phyloP scores from a whole-genome alignment of 176 grass and related monocot genomes.

The Triticum turgidum region DNA sequence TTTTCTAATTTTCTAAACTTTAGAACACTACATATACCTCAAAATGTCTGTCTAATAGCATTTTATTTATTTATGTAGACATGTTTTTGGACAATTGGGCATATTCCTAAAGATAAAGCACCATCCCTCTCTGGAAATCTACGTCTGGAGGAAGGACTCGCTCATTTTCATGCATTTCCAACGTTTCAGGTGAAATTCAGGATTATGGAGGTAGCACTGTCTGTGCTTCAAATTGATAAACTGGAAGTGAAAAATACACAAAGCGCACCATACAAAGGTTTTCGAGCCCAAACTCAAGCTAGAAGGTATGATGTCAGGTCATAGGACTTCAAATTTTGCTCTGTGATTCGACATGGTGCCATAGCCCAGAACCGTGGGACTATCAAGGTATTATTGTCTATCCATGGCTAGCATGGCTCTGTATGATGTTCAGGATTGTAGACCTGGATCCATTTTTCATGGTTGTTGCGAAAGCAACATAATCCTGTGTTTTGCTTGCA shows the following conservation, averaged over 20 bases:
- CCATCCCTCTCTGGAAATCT: constrained; percentile 80
- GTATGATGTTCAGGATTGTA: neutral
- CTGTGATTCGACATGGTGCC: neutral
- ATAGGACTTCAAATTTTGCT: constrained; percentile 16
- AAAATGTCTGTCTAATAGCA: neutral
- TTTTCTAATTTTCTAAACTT: neutral
- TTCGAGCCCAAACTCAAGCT: constrained; percentile 81
- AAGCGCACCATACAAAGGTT: constrained; percentile 77
- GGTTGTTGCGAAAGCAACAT: neutral
- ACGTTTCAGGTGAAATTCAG: constrained; percentile 80
- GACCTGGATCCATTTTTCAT: neutral
- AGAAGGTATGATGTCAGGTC: constrained; percentile 85
- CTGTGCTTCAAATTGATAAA: constrained; percentile 90
- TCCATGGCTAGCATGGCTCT: neutral
- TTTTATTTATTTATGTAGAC: constrained; percentile 48
- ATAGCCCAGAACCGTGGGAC: neutral
- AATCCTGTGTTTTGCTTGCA: neutral
- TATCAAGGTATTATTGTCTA: neutral
- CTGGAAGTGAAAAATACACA: constrained; percentile 69
- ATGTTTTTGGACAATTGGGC: constrained; percentile 79
- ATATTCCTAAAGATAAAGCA: constrained; percentile 90
- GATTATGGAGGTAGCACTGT: constrained; percentile 85
- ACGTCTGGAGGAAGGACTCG: constrained; percentile 60
- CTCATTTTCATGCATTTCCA: constrained; percentile 65
- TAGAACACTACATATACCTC: neutral